These are phyloP conservation scores for Sorghum bicolor DNA, from an alignment of 176 grass and related monocot genomes.

Conservation along the genomic window DNA sequence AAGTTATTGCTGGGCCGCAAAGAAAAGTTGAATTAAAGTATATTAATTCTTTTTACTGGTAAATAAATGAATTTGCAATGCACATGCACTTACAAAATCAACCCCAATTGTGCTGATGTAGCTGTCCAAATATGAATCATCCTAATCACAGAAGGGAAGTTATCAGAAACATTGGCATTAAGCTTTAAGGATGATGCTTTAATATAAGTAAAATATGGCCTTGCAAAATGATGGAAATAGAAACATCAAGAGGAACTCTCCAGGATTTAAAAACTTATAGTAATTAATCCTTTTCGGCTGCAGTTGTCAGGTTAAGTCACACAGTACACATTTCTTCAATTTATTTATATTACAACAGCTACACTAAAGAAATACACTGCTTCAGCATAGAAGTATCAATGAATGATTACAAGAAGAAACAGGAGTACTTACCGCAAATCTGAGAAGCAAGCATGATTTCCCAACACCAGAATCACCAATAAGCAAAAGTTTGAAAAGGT, in stretches of 20 bases:
- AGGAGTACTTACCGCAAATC: constrained; percentile 46
- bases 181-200: background rate
- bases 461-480: constrained; percentile 75
- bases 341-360: background rate
- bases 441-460: constrained; percentile 63
- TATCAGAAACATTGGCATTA: constrained; percentile 2
- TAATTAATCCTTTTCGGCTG: background rate
- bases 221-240: background rate
- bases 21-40: background rate
- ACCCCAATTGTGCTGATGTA: constrained; percentile 91
- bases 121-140: constrained; percentile 83
- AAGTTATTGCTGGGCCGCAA: background rate
- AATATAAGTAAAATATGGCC: background rate
- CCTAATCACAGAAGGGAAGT: constrained; percentile 40
- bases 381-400: background rate
- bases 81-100: constrained; percentile 66
- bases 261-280: background rate
- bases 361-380: background rate
- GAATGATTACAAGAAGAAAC: background rate
- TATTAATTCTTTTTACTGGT: background rate
- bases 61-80: background rate
- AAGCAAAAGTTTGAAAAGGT: constrained; percentile 66
- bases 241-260: background rate
- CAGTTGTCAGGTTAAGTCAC: background rate
- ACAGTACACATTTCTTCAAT: background rate